Evolutionary conservation across 192 early-diverging fungal species (phyloP).

Genomic region (Spinellus fusiger): DNA sequence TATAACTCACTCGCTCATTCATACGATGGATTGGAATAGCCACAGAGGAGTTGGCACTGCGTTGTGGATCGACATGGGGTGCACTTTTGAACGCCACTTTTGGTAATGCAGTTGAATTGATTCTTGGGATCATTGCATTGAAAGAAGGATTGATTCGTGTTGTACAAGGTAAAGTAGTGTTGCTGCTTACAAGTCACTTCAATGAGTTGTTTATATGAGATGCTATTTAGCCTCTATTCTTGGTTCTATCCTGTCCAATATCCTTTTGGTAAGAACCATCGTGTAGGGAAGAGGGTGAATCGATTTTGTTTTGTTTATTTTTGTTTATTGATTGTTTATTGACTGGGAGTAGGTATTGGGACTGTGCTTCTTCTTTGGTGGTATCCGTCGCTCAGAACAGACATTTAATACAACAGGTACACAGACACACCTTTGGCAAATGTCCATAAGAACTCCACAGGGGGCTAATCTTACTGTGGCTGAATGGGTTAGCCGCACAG

Average conservation of each 20-base stretch:
- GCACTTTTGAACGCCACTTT: slow-evolving; percentile 29
- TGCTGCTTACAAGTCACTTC: neutral
- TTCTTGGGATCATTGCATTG: slow-evolving; percentile 67
- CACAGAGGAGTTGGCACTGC: slow-evolving; percentile 67
- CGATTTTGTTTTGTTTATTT: neutral
- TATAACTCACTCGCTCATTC: neutral
- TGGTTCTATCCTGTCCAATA: slow-evolving; percentile 88
- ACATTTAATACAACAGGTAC: slow-evolving; percentile 54
- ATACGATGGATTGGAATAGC: slow-evolving; percentile 28
- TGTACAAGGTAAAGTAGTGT: slow-evolving; percentile 56
- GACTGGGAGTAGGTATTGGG: slow-evolving; percentile 70
- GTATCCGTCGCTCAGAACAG: slow-evolving; percentile 59
- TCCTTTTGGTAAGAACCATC: slow-evolving; percentile 62
- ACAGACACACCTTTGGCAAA: neutral
- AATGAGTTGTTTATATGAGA: slow-evolving; percentile 7
- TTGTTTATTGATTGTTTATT: too few relatives aligned
- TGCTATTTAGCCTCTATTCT: slow-evolving; percentile 66
- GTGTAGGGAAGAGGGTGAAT: neutral
- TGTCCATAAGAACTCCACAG: neutral
- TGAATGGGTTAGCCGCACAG: slow-evolving; percentile 50
- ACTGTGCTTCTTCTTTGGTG: slow-evolving; percentile 81
- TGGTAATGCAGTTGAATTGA: slow-evolving; percentile 84
- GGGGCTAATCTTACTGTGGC: neutral
- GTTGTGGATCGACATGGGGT: slow-evolving; percentile 30
- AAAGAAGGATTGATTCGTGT: slow-evolving; percentile 54